Conservation (phyloP, 2,329 filamentous ascomycete species). For the Cladobotryum protrusum region DNA sequence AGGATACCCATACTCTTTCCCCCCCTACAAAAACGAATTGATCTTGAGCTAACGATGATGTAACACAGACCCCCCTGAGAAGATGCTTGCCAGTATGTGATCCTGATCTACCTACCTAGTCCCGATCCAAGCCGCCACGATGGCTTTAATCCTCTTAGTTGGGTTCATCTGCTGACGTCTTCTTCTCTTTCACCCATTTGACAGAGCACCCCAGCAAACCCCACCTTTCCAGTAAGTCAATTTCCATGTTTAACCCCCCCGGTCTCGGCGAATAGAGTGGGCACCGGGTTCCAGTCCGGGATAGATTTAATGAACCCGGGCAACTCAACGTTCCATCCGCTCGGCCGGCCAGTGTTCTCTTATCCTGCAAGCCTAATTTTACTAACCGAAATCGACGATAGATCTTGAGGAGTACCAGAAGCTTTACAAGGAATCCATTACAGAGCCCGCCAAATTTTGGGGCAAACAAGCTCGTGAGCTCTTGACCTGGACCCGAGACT, state of each 20-base stretch:
- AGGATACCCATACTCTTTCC: slow-evolving; percentile 23
- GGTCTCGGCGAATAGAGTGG: slow-evolving; percentile 7
- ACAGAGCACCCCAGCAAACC: slow-evolving; percentile 65
- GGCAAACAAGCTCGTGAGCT: slow-evolving; percentile 77
- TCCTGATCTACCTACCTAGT: not conserved
- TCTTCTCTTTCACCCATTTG: slow-evolving; percentile 12
- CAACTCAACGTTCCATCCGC: slow-evolving; percentile 4
- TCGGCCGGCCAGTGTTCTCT: not conserved
- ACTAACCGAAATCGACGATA: slow-evolving; percentile 23
- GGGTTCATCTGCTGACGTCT: slow-evolving; percentile 10
- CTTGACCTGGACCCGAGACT: slow-evolving; percentile 84
- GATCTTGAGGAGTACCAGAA: slow-evolving; percentile 61
- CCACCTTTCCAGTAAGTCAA: slow-evolving; percentile 55
- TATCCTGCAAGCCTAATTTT: not conserved
- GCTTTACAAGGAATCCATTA: slow-evolving; percentile 79
- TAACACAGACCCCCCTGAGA: slow-evolving; percentile 52
- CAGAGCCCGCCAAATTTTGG: slow-evolving; percentile 87
- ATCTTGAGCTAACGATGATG: not conserved
- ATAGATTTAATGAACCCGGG: not conserved
- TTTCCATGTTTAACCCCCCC: not conserved
- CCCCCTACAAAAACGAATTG: not conserved
- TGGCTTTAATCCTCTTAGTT: not conserved
- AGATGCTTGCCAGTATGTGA: slow-evolving; percentile 61
- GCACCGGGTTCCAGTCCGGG: not conserved
- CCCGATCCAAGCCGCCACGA: no score